Evolutionary conservation across 2,329 filamentous ascomycete genomes (phyloP).

Genomic region (Myriosclerotinia duriaeana): DNA sequence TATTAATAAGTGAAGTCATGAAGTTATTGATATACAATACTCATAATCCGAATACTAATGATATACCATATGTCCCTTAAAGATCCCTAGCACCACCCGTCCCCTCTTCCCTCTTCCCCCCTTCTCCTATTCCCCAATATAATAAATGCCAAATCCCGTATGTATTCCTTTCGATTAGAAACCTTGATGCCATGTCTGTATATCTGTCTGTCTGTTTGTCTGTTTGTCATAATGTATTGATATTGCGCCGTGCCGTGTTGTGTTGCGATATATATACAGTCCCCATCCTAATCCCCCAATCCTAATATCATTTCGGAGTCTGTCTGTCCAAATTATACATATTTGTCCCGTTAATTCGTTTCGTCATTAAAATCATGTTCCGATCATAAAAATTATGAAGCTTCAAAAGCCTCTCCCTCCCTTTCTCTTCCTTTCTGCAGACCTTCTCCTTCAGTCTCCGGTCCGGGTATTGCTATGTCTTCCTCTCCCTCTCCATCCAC

Average conservation of each 20-base stretch:
- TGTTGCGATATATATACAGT: neutral
- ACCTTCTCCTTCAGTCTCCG: neutral
- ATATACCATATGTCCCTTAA: neutral
- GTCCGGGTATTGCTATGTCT: neutral
- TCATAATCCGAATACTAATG: too few relatives aligned
- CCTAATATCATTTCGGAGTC: neutral
- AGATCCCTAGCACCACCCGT: neutral
- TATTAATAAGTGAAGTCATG: too few relatives aligned
- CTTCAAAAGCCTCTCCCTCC: neutral
- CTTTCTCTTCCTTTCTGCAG: neutral
- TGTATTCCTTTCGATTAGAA: neutral
- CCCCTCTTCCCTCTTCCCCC: too few relatives aligned
- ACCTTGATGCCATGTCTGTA: neutral
- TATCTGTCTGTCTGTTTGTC: neutral
- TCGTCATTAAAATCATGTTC: neutral
- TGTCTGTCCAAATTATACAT: too few relatives aligned
- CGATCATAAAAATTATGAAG: neutral
- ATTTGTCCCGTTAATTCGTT: neutral
- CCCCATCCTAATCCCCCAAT: neutral
- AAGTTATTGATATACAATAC: too few relatives aligned
- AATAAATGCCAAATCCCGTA: neutral
- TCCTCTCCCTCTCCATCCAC: conserved; percentile 21
- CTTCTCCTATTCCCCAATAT: neutral
- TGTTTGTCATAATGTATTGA: neutral
- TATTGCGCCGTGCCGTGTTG: conserved; percentile 1